These are phyloP conservation scores for Penicillium soppii DNA, from an alignment of 495 filamentous ascomycete species.

Conservation along the genomic window DNA sequence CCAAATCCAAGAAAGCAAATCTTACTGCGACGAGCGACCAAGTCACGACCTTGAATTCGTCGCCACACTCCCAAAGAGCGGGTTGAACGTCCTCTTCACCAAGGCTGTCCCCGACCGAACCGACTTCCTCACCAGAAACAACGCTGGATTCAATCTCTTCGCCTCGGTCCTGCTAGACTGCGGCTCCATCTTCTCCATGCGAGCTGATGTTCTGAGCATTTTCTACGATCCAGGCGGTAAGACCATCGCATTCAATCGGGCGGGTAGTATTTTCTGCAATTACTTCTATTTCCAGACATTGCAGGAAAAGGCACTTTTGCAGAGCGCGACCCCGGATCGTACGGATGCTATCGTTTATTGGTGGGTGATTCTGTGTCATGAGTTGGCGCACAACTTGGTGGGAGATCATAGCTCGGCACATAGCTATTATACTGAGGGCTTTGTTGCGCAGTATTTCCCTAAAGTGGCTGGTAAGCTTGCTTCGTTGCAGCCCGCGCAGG, in stretches of 20 bases:
- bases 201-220: conserved; percentile 65
- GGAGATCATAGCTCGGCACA: conserved; percentile 76
- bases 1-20: conserved; percentile 76
- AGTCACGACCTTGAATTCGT: conserved; percentile 77
- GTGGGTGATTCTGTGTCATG: conserved; percentile 90
- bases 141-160: conserved; percentile 65
- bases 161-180: conserved; percentile 67
- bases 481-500: conserved; percentile 6
- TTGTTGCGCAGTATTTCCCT: conserved; percentile 54
- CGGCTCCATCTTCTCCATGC: conserved; percentile 66
- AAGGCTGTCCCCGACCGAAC: conserved; percentile 48
- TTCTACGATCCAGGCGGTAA: conserved; percentile 78
- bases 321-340: conserved; percentile 39
- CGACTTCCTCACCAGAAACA: conserved; percentile 63
- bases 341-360: conserved; percentile 78
- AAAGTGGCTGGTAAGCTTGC: conserved; percentile 44
- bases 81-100: conserved; percentile 73
- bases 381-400: conserved; percentile 92
- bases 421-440: conserved; percentile 69
- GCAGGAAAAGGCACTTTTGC: conserved; percentile 55
- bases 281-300: conserved; percentile 80
- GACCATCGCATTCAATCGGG: conserved; percentile 90
- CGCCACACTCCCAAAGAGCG: conserved; percentile 61
- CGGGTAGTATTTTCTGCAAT: conserved; percentile 91
- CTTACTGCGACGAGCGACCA: conserved; percentile 83